These are phyloP conservation scores for Cladosporium sp. DNA, from an alignment of 2,329 filamentous ascomycete species.

Conservation along the genomic window DNA sequence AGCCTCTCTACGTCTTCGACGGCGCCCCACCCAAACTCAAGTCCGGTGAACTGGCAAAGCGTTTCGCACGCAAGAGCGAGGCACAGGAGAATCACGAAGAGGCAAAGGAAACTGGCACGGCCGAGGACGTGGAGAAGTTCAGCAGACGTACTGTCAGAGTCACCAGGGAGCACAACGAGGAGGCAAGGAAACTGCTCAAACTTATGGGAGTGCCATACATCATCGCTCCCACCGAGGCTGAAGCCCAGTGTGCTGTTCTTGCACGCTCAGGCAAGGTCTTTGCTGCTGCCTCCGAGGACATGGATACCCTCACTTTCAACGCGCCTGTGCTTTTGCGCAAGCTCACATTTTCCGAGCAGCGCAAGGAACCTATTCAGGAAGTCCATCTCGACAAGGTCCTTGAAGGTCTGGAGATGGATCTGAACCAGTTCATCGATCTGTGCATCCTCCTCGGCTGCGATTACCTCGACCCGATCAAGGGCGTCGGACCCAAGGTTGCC, in stretches of 20 bases:
- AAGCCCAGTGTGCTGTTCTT: conserved; percentile 90
- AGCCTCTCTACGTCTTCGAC: conserved; percentile 96
- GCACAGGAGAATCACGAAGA: conserved; percentile 87
- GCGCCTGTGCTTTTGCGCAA: conserved; percentile 85
- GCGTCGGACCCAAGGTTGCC: conserved; percentile 85
- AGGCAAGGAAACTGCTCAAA: conserved; percentile 85
- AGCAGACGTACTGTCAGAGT: conserved; percentile 87
- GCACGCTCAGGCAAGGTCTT: conserved; percentile 92
- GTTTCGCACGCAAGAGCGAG: conserved; percentile 90
- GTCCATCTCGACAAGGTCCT: conserved; percentile 84
- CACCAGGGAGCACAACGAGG: conserved; percentile 92
- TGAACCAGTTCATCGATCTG: conserved; percentile 88
- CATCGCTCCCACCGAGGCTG: conserved; percentile 90
- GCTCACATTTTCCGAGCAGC: conserved; percentile 93
- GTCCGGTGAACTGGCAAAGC: conserved; percentile 92
- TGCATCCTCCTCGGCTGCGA: conserved; percentile 97
- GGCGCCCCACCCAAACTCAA: conserved; percentile 96
- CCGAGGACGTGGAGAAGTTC: conserved; percentile 97
- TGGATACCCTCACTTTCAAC: conserved; percentile 97
- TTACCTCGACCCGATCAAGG: conserved; percentile 94
- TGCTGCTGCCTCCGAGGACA: conserved; percentile 93
- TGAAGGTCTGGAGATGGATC: conserved; percentile 81
- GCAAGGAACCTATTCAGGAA: conserved; percentile 96
- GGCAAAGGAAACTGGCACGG: conserved; percentile 93
- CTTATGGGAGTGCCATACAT: conserved; percentile 97